Percentiles rank a stretch among this genome's conserved stretches.
phyloP scores from a whole-genome alignment of 139 green algal genomes.

The Trebouxia sp. region DNA sequence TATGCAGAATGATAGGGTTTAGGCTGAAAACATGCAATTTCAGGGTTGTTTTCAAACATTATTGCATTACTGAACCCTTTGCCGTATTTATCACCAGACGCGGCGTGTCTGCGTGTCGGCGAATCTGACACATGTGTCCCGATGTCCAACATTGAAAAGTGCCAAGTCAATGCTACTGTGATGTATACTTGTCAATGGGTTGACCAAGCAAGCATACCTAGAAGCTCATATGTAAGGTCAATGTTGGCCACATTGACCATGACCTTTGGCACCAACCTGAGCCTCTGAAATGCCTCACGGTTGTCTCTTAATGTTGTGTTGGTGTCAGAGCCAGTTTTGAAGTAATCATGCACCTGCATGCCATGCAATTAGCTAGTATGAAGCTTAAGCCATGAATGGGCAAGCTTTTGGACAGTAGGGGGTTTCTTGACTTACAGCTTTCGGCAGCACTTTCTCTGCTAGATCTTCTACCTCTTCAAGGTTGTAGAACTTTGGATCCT shows the following conservation, averaged over 20 bases:
- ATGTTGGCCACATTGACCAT: conserved; percentile 67
- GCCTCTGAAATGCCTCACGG: conserved; percentile 36
- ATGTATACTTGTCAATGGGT: too few species aligned
- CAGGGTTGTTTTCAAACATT: too few species aligned
- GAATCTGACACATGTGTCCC: too few species aligned
- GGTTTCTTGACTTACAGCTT: conserved; percentile 24
- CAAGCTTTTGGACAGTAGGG: too few species aligned
- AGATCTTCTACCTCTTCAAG: conserved; percentile 13
- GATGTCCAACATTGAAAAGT: neutral
- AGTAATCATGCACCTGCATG: conserved; percentile 54
- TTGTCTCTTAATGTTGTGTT: conserved; percentile 59
- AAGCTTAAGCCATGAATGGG: too few species aligned
- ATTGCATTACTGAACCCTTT: too few species aligned
- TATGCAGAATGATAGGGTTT: too few species aligned
- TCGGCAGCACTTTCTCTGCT: conserved; percentile 4
- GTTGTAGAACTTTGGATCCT: conserved; percentile 8
- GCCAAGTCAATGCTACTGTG: neutral
- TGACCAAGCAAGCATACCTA: conserved; percentile 36
- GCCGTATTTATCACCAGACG: too few species aligned
- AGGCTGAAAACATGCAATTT: too few species aligned
- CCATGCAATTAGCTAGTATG: neutral
- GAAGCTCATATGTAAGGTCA: conserved; percentile 45
- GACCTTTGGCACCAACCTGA: conserved; percentile 61
- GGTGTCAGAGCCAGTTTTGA: conserved; percentile 42
- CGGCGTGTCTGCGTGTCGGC: too few species aligned